Percentiles rank a stretch among this genome's conserved stretches.
Conservation (phyloP, 129 eudicot species). For the Artemisia tridentata region DNA sequence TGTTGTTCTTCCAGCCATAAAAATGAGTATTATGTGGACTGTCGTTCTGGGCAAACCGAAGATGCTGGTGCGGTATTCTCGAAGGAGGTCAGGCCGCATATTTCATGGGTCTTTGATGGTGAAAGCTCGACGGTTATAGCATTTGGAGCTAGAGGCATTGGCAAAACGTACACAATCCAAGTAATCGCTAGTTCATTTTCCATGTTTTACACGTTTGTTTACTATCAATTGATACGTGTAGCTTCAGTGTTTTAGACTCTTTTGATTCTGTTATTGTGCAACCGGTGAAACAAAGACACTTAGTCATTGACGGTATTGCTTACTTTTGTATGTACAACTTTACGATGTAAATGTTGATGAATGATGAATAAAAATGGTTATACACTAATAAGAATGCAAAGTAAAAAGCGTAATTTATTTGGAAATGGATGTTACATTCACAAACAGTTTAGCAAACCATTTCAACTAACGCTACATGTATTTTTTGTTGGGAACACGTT, state of each 20-base stretch:
- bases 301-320: no score
- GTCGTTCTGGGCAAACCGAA: constrained; percentile 61
- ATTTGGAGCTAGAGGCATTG: constrained; percentile 81
- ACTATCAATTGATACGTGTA: neutral
- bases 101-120: constrained; percentile 52
- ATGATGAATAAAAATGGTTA: no score
- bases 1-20: constrained; percentile 45
- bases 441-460: no score
- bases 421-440: no score
- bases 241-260: neutral
- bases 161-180: constrained; percentile 79
- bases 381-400: no score
- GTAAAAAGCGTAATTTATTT: no score
- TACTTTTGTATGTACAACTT: no score
- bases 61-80: constrained; percentile 40
- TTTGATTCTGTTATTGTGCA: no score
- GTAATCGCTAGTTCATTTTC: constrained; percentile 27
- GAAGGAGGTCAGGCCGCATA: constrained; percentile 58
- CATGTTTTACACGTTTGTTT: neutral
- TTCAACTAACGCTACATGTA: no score
- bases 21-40: constrained; percentile 57
- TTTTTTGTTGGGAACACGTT: no score
- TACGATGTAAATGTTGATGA: no score
- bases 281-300: no score
- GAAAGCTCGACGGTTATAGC: constrained; percentile 60